Base-by-base conservation (phyloP, 345 rosid species). In the Syzygium oleosum region DNA sequence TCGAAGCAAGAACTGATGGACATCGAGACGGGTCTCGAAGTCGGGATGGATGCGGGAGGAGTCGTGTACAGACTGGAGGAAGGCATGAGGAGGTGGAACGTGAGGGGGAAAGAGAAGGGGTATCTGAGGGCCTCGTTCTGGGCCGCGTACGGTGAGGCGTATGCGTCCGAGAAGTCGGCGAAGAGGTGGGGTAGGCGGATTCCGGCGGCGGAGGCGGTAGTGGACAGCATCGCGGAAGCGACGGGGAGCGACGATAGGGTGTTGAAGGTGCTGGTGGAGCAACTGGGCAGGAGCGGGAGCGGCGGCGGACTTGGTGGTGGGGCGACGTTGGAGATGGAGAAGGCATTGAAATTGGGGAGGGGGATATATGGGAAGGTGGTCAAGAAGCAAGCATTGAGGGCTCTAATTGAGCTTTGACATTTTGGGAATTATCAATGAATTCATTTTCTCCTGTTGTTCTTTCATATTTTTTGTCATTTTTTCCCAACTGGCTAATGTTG, bases 91-190 rank as follows among this genome's bases (percentile, higher is more conserved):
- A 92, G 92, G 88, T 91, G 93, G 94, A 90, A 87, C 56, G 94
- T 95, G 86, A 95, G 95, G 91, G 96, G 99, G 53, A 95, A 89
- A 73, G 97, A 93, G 86, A 97, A 91, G 89, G 98, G 98, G 10
- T 92, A 91, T 84, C 21, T 96, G 91, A 95, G 98, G 91, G 96
- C 99, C 31, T 97, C 99, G 9, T 93, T 92, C 63, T 97, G 98
- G 99, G 89, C 84, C 56, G 93, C 91, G 11, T 97, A 96, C 78
- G 85, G 86, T 22, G 95, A 92, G 88, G 87, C 89, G 22, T 96
- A 97, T 53, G 87, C 91, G 31, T 92, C 93, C 3, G 96, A 96
- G 85, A 93, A 94, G 88, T 77, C 73, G 43, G 79, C 93, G 91
- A 96, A 84, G 94, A 91, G 91, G 87, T 94, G 96, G 98, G 95